Base-by-base conservation (phyloP, 352 stramenopile species). In the Phytophthora syringae region DNA sequence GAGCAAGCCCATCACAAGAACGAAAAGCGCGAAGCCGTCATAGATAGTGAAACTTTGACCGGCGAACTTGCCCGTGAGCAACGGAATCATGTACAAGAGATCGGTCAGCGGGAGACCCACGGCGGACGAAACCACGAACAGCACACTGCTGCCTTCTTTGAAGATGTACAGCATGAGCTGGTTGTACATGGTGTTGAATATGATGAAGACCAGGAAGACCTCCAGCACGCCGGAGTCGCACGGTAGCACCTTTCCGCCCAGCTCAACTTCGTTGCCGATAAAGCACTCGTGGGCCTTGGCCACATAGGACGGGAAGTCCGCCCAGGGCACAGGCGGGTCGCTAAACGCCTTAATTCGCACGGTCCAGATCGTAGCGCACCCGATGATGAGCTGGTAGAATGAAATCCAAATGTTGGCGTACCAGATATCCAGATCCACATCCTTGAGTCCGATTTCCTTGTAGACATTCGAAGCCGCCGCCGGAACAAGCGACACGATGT, bases 111-210 rank as follows among this genome's bases (percentile, higher is more conserved):
- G 88, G 7, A 96, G 70, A 1, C 88, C 86, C 34, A 94, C 81
- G 3, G 88, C 86, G 18, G 88, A 96, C 3, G 88, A 94, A 16
- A 96, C 86, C 22, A 96, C 88, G 43, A 96, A 96, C 36, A 96
- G 70, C 59, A 95, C 88, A 32, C 84, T 94, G 72, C 84, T 93
- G 61, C 88, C 88, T 76, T 94, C 84, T 60, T 95, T 94, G 76
- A 96, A 93, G 64, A 96, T 92, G 61, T 92, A 93, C 49, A 96
- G 74, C 84, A 95, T 95, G 39, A 96, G 80, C 72, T 95, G 84
- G 64, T 94, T 94, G 81, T 92, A 94, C 11, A 92, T 75, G 53
- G 88, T 90, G 70, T 93, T 93, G 79, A 94, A 94, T 21, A 94
- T 56, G 57, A 95, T 95, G 66, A 91, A 95, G 47, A 93, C 76